Evolutionary conservation across 2,329 filamentous ascomycete genomes (phyloP).

Genomic region (Alternaria gaisen): DNA sequence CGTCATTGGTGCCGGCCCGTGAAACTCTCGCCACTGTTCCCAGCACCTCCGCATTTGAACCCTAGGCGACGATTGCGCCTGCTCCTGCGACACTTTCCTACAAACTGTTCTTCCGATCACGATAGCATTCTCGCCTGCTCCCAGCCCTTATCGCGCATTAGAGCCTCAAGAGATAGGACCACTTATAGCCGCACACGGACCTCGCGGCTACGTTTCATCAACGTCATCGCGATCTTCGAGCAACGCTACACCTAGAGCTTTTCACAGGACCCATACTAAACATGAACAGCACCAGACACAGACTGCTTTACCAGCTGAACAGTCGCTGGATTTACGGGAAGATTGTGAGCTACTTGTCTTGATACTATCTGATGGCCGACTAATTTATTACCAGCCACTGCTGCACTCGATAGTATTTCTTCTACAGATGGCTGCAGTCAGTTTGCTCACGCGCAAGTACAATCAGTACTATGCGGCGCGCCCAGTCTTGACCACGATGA

Average conservation of each 20-base stretch:
- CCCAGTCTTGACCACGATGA: slow-evolving; percentile 97
- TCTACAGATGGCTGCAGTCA: slow-evolving; percentile 86
- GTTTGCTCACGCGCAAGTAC: slow-evolving; percentile 84
- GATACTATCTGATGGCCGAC: slow-evolving; percentile 2
- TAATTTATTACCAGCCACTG: slow-evolving; percentile 71
- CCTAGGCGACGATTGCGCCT: slow-evolving; percentile 12
- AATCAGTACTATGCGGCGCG: slow-evolving; percentile 93
- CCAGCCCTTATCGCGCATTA: slow-evolving; percentile 9
- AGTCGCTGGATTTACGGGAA: slow-evolving; percentile 77
- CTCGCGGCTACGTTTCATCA: slow-evolving; percentile 30
- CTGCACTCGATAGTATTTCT: slow-evolving; percentile 85
- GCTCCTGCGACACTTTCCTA: slow-evolving; percentile 22
- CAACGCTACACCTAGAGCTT: slow-evolving; percentile 26
- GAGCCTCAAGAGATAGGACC: slow-evolving; percentile 15
- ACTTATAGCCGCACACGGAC: slow-evolving; percentile 29
- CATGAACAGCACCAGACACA: slow-evolving; percentile 59
- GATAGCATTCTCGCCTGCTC: slow-evolving; percentile 9
- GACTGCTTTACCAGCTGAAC: slow-evolving; percentile 72
- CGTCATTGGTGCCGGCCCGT: slow-evolving; percentile 25
- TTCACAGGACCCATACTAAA: slow-evolving; percentile 32
- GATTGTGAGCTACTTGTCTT: slow-evolving; percentile 64
- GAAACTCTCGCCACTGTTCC: slow-evolving; percentile 27
- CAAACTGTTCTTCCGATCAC: slow-evolving; percentile 13
- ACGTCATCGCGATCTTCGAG: slow-evolving; percentile 42
- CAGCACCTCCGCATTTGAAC: slow-evolving; percentile 20